Evolutionary conservation across 345 rosid genomes (phyloP), one percentile per base, ranked within the genome.

Genomic region (Geranium rotundifolium): DNA sequence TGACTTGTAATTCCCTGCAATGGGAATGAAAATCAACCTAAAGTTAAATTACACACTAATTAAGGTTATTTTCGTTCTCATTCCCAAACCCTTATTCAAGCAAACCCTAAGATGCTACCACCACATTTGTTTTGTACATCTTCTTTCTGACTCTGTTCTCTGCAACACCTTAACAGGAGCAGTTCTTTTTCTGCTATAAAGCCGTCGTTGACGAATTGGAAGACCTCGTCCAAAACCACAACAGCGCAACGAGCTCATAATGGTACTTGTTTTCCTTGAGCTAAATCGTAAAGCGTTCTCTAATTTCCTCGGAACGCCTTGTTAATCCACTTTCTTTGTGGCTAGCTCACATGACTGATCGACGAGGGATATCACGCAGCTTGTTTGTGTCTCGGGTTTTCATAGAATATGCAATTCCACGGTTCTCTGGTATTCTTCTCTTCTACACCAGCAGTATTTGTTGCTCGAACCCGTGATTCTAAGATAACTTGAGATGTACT

Each of bases 131-230:
- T 18, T 34, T 29, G 17, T 18, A 19, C 15, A 61, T 67, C 19
- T 23, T 50, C n/a, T 39, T 69, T 10, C 54, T 58, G 14, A 34
- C n/a, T 30, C 10, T 57, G 56, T 34, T 46, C 37, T 18, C 39
- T 7, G 63, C 30, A 10, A 12, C 52, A 64, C 55, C 52, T 37
- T 59, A 10, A 1, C 65, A 90, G 99, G 96, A 87, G 19, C 99
- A 90, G 82, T 90, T 81, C 63, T 27, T 62, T 29, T 93, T 90
- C 79, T 90, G 97, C 84, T 78, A 90, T 76, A 62, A 67, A 7
- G 97, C 85, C 0, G 77, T 90, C 56, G 66, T 81, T 23, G 91
- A 90, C 67, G 95, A 90, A 72, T 63, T 90, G 72, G 84, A 82
- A 67, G 86, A 82, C 62, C 70, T 93, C 19, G 71, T 80, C 19